These are phyloP conservation scores for Carex littledalei DNA, from an alignment of 176 grass and related monocot genomes.

Conservation along the genomic window DNA sequence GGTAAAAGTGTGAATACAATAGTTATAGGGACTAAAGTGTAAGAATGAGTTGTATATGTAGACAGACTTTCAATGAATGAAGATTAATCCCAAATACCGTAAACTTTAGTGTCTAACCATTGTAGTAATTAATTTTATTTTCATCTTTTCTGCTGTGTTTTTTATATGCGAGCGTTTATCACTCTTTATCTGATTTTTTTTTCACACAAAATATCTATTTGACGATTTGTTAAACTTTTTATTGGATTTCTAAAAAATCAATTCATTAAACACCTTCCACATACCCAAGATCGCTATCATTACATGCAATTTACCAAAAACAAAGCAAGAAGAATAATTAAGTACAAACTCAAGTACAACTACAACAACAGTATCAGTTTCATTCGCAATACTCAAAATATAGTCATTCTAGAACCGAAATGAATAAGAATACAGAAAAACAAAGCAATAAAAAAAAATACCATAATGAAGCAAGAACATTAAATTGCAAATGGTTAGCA, in stretches of 20 bases:
- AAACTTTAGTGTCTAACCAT: not conserved
- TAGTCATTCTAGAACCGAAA: not conserved
- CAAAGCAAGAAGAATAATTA: no score
- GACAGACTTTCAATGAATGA: no score
- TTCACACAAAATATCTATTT: not conserved
- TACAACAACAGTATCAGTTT: not conserved
- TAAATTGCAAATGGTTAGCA: no score
- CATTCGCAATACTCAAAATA: not conserved
- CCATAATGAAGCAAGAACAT: no score
- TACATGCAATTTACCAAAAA: not conserved
- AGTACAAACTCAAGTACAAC: not conserved
- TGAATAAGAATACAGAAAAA: not conserved
- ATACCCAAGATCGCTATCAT: not conserved
- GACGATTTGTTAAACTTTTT: not conserved
- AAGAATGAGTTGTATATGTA: no score
- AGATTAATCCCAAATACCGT: no score
- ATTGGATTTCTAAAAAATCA: not conserved
- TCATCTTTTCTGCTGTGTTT: not conserved
- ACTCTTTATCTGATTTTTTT: not conserved
- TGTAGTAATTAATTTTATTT: not conserved
- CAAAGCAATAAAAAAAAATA: no score
- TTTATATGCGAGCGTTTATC: not conserved
- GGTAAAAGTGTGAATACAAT: no score
- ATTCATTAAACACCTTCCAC: not conserved
- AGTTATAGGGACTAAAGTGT: no score